Evolutionary conservation across 2,329 filamentous ascomycete species (phyloP).

Genomic region (Eutypella sp.): DNA sequence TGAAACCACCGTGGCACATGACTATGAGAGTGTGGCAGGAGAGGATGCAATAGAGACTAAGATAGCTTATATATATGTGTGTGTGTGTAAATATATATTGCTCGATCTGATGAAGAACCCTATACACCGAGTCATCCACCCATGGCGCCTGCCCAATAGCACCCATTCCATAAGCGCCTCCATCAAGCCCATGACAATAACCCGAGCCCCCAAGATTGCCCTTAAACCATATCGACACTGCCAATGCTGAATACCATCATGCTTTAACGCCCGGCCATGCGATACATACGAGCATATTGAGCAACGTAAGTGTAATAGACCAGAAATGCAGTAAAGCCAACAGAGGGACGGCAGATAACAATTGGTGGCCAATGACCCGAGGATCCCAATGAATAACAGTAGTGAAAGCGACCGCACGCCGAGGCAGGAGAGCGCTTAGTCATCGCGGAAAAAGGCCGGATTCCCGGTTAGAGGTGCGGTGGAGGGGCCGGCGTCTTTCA

Average conservation of each 20-base stretch:
- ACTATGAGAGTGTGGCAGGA: no score
- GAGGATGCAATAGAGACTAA: not conserved
- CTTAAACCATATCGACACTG: constrained; percentile 8
- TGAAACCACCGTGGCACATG: constrained; percentile 5
- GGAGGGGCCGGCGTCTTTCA: constrained; percentile 52
- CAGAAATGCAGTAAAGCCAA: constrained; percentile 11
- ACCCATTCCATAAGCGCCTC: not conserved
- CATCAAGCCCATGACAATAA: constrained; percentile 2
- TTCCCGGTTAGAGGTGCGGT: constrained; percentile 47
- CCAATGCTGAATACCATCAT: constrained; percentile 20
- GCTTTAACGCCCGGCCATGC: constrained; percentile 25
- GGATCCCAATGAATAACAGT: not conserved
- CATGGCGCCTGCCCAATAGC: not conserved
- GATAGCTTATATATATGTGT: not conserved
- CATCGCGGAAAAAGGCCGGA: constrained; percentile 47
- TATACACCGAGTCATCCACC: not conserved
- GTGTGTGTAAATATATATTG: not conserved
- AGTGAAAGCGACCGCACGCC: not conserved
- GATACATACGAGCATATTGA: constrained; percentile 15
- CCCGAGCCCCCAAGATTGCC: constrained; percentile 5
- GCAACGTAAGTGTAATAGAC: constrained; percentile 10
- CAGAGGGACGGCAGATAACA: constrained; percentile 1
- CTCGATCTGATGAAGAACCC: not conserved
- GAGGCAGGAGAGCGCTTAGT: constrained; percentile 19
- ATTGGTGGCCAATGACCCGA: constrained; percentile 3